Conservation (phyloP, 1,284 basidiomycete species). For the Fistulinella staudtii region DNA sequence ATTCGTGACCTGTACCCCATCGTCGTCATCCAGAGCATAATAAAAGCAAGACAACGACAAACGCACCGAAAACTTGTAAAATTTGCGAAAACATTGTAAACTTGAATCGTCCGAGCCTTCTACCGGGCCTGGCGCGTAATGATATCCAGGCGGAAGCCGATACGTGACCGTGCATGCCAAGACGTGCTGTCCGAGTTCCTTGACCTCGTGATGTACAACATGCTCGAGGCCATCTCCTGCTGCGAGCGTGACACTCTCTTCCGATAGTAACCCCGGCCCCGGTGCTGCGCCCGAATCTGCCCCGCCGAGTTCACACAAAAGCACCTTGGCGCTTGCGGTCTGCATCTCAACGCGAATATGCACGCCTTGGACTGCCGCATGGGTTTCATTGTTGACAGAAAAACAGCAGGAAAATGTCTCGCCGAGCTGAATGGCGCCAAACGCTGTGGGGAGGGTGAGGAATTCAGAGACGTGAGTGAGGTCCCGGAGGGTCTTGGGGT, state of each 20-base stretch:
- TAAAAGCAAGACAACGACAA: neutral
- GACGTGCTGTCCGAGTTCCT: conserved; percentile 81
- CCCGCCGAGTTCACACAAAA: conserved; percentile 62
- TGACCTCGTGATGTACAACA: conserved; percentile 73
- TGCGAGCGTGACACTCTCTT: conserved; percentile 39
- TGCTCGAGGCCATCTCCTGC: conserved; percentile 60
- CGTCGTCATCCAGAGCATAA: neutral
- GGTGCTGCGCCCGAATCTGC: too few relatives aligned
- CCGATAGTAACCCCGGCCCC: too few relatives aligned
- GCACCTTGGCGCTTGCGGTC: conserved; percentile 60
- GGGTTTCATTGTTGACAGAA: conserved; percentile 74
- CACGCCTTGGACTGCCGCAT: conserved; percentile 55
- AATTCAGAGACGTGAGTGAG: conserved; percentile 68
- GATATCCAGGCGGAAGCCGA: conserved; percentile 53
- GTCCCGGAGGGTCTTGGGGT: conserved; percentile 78
- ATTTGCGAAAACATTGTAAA: conserved; percentile 75
- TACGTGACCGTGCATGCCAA: conserved; percentile 73
- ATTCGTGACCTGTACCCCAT: conserved; percentile 64
- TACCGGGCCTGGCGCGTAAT: conserved; percentile 42
- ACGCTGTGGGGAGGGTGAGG: conserved; percentile 70
- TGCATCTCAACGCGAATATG: conserved; percentile 72
- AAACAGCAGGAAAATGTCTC: conserved; percentile 78
- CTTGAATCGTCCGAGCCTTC: conserved; percentile 53
- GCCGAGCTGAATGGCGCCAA: conserved; percentile 76
- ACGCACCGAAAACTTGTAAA: conserved; percentile 84